Conservation (phyloP, 192 early-diverging fungal species). For the Funneliformis mosseae region DNA sequence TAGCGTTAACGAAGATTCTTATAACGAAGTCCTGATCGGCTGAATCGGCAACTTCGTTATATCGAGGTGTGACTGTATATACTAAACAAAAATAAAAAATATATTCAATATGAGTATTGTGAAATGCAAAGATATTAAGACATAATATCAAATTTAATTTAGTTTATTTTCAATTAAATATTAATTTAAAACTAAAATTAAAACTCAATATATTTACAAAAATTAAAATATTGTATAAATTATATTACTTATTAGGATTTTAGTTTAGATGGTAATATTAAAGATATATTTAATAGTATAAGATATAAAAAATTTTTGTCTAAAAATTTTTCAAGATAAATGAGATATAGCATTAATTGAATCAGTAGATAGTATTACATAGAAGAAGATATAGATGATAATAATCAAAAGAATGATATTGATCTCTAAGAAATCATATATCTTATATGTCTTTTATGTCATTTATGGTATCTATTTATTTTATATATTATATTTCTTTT, state of each 20-base stretch:
- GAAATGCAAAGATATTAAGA: background rate
- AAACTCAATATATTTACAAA: background rate
- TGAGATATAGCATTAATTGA: background rate
- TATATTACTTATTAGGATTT: background rate
- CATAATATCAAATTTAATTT: background rate
- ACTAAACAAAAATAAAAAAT: background rate
- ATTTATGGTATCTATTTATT: too few relatives aligned
- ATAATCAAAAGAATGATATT: too few relatives aligned
- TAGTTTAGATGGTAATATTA: too few relatives aligned
- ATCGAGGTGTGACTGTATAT: too few relatives aligned
- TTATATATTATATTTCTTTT: too few relatives aligned
- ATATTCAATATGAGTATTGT: background rate
- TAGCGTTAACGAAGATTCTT: too few relatives aligned
- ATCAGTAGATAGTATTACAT: too few relatives aligned
- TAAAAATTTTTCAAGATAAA: background rate
- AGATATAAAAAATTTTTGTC: background rate
- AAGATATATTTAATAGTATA: background rate
- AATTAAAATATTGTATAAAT: background rate
- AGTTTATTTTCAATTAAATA: constrained; percentile 4
- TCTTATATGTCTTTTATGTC: too few relatives aligned
- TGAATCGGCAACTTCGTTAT: too few relatives aligned
- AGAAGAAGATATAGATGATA: too few relatives aligned
- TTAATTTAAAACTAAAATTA: background rate
- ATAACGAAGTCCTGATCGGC: too few relatives aligned
- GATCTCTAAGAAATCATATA: too few relatives aligned